Base-by-base conservation (phyloP, 2,329 filamentous ascomycete species). In the Epichloe elymi region DNA sequence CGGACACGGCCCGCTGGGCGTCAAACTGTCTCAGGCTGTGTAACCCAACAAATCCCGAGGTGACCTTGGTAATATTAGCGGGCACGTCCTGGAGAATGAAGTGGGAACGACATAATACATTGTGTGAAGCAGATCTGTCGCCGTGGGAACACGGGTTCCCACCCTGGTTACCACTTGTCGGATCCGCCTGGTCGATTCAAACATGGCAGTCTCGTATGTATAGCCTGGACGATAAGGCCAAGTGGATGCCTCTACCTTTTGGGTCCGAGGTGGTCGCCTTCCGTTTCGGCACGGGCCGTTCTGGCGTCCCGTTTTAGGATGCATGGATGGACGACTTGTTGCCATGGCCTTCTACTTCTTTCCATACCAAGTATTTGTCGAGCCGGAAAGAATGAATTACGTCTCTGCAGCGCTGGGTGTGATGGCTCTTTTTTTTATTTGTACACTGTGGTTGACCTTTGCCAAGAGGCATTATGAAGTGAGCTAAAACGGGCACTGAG, bases 121-220 rank as follows among this genome's bases (percentile, higher is more conserved):
- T n/a, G n/a, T n/a, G n/a, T n/a, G n/a, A n/a, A n/a, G n/a, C n/a
- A n/a, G n/a, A n/a, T n/a, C n/a, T n/a, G n/a, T n/a, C n/a, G n/a
- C n/a, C n/a, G n/a, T 59, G 3, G 60, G 57, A 0, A 54, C 61
- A 11, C 59, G 57, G 57, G 46, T 58, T 1, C 58, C 57, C 1
- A 52, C 61, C 0, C 35, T 63, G 33, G 53, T 61, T 23, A 55
- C 59, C 12, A 57, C 56, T 1, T 23, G 54, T 53, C 7, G 57
- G 59, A 12, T 55, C 58, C 1, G 55, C 62, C 20, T 62, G 60
- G 59, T 57, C 58, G 3, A 60, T 61, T 23, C 60, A 62, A 17
- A 62, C 57, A 0, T 63, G 61, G 60, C 60, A 63, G 38, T 63
- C 61, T 14, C 57, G 61, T 7, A 55, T 63, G 61, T 7, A 55